Evolutionary conservation across 179 eudicot species (phyloP).

Genomic region (Silene coronaria): DNA sequence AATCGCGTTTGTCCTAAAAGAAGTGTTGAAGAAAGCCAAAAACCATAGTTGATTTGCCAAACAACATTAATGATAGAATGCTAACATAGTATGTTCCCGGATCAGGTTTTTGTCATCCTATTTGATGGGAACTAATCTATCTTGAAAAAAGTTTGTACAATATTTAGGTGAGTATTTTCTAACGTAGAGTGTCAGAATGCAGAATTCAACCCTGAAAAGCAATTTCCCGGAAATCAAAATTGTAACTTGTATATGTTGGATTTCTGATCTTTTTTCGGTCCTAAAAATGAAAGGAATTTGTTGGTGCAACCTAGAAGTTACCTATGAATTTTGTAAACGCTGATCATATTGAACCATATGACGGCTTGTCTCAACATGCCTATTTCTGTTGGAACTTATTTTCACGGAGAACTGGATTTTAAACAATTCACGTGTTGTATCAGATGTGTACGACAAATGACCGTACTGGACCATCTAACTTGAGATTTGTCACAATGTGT

Average conservation of each 20-base stretch:
- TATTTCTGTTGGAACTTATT: background rate
- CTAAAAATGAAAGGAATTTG: background rate
- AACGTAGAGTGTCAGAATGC: background rate
- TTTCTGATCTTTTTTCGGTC: background rate
- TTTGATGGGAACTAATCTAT: slow-evolving; percentile 8
- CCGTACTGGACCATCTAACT: background rate
- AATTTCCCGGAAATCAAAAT: slow-evolving; percentile 9
- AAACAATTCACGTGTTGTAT: background rate
- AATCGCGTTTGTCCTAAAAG: slow-evolving; percentile 66
- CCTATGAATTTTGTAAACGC: background rate
- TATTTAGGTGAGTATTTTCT: slow-evolving; percentile 17
- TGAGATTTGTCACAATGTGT: background rate
- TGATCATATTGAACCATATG: background rate
- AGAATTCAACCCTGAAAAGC: background rate
- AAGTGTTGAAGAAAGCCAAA: slow-evolving; percentile 60
- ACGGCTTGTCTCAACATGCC: background rate
- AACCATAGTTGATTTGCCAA: slow-evolving; percentile 23
- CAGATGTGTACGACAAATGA: background rate
- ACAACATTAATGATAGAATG: background rate
- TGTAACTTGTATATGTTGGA: slow-evolving; percentile 21
- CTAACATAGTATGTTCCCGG: slow-evolving; percentile 6
- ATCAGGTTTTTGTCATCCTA: slow-evolving; percentile 2
- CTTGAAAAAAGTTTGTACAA: slow-evolving; percentile 22
- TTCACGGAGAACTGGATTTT: background rate
- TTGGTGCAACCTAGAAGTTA: background rate